These are phyloP conservation scores for Rutstroemia sp. DNA, from an alignment of 2,329 filamentous ascomycete genomes.

Conservation along the genomic window DNA sequence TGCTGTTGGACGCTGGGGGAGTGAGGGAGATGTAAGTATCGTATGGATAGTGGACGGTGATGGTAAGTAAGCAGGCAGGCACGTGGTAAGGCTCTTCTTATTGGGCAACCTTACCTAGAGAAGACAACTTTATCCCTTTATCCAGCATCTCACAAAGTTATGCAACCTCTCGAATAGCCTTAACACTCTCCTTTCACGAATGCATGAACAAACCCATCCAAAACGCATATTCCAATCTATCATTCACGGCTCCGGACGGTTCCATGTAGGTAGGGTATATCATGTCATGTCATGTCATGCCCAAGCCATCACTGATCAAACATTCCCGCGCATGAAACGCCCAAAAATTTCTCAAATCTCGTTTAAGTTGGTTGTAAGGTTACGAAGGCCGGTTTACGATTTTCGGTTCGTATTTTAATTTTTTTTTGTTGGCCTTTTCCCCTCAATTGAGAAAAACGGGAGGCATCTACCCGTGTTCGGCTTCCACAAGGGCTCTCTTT, in stretches of 20 bases:
- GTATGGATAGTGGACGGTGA: too few species aligned
- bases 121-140: not conserved
- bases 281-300: not conserved
- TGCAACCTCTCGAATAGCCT: not conserved
- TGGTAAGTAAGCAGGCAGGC: too few species aligned
- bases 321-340: constrained; percentile 9
- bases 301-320: not conserved
- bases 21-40: too few species aligned
- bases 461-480: constrained; percentile 7
- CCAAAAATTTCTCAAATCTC: too few species aligned
- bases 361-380: too few species aligned
- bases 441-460: not conserved
- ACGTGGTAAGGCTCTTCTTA: too few species aligned
- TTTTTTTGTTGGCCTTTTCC: not conserved
- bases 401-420: too few species aligned
- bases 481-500: constrained; percentile 6
- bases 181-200: not conserved
- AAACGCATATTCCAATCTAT: not conserved
- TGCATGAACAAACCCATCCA: not conserved
- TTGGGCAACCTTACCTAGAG: too few species aligned
- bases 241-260: constrained; percentile 1
- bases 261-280: not conserved
- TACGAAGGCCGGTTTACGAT: too few species aligned
- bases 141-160: not conserved
- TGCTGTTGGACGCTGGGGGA: too few species aligned